phyloP scores from a whole-genome alignment of 495 filamentous ascomycete genomes.

The Hypoxylon lienhwacheense region DNA sequence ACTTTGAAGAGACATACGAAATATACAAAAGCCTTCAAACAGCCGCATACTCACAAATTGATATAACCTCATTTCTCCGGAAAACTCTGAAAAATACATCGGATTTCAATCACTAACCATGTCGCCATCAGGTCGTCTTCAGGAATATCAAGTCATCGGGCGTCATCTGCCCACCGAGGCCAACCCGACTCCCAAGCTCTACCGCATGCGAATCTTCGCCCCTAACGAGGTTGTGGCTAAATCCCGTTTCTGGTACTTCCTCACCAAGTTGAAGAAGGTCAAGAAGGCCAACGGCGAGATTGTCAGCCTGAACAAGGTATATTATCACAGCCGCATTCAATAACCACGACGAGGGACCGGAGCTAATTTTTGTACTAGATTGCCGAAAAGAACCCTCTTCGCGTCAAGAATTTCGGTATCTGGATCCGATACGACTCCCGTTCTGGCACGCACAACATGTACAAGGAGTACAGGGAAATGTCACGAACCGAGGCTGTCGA shows the following conservation, averaged over 20 bases:
- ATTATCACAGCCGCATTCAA: slow-evolving; percentile 34
- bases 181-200: slow-evolving; percentile 94
- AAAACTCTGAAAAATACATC: neutral
- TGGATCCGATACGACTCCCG: slow-evolving; percentile 99
- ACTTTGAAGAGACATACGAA: no score
- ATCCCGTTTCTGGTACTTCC: slow-evolving; percentile 99
- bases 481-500: slow-evolving; percentile 92
- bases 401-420: slow-evolving; percentile 99
- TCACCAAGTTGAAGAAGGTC: slow-evolving; percentile 97
- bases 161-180: slow-evolving; percentile 96
- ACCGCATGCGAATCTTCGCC: slow-evolving; percentile 99
- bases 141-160: slow-evolving; percentile 99
- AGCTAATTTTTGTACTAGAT: slow-evolving; percentile 61
- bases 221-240: slow-evolving; percentile 97
- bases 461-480: slow-evolving; percentile 99
- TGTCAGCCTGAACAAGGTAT: slow-evolving; percentile 91
- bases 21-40: no score
- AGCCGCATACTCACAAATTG: no score
- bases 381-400: slow-evolving; percentile 94
- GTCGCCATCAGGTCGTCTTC: slow-evolving; percentile 79
- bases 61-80: neutral
- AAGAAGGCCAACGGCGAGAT: slow-evolving; percentile 99
- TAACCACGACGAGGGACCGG: slow-evolving; percentile 1
- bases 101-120: slow-evolving; percentile 31
- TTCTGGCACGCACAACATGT: slow-evolving; percentile 99